These are phyloP conservation scores for Solanum aculeatissimum DNA, from an alignment of 305 asterid genomes.

Conservation along the genomic window DNA sequence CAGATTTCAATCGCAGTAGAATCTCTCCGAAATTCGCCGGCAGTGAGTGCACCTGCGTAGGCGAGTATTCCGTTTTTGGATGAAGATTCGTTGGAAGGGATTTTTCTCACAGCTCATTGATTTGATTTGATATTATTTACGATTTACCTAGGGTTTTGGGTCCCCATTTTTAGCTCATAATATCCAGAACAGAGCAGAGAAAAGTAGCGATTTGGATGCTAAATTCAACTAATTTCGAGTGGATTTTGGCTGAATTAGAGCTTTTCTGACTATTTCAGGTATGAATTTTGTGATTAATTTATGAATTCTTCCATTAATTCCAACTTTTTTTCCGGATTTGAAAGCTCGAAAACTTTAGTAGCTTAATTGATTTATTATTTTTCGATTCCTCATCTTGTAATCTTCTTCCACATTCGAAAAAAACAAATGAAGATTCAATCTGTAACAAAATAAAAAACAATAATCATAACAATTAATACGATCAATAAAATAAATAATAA, in stretches of 20 bases:
- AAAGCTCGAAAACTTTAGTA: neutral
- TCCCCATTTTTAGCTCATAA: neutral
- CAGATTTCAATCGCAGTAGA: neutral
- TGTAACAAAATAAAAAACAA: no score
- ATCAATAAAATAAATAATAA: no score
- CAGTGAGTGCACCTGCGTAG: neutral
- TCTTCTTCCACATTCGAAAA: neutral
- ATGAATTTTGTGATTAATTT: neutral
- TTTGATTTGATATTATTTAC: neutral
- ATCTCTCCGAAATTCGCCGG: neutral
- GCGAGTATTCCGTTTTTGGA: neutral
- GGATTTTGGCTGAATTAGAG: neutral
- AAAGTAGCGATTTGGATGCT: neutral
- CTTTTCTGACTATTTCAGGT: neutral
- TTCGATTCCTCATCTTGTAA: neutral
- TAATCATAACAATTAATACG: no score
- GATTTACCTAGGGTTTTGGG: neutral
- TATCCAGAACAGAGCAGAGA: neutral
- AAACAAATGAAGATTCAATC: no score
- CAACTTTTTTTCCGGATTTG: neutral
- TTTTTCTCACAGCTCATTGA: neutral
- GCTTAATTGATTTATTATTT: neutral
- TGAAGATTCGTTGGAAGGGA: neutral
- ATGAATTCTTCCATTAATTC: neutral
- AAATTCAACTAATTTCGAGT: neutral